Conservation (phyloP, 2,329 filamentous ascomycete species). For the Claviceps maximensis region DNA sequence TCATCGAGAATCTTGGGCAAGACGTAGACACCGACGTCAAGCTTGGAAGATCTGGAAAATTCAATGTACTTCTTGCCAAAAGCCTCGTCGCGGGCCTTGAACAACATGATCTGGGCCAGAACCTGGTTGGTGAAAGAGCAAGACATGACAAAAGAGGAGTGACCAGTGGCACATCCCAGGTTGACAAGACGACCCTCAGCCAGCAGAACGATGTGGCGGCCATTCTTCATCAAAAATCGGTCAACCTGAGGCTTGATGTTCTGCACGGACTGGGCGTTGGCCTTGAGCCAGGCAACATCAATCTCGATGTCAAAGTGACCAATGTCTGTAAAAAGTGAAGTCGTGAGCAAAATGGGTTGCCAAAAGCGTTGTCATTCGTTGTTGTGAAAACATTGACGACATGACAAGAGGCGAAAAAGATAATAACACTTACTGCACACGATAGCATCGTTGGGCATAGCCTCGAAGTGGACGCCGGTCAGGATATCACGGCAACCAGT, state of each 20-base stretch:
- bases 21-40: slow-evolving; percentile 75
- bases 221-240: slow-evolving; percentile 87
- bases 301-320: slow-evolving; percentile 99
- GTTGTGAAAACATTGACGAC: too few relatives aligned
- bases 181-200: slow-evolving; percentile 98
- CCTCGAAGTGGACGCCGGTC: slow-evolving; percentile 80
- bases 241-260: slow-evolving; percentile 99
- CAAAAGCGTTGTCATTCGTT: neutral
- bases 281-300: slow-evolving; percentile 98
- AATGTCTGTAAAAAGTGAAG: slow-evolving; percentile 49
- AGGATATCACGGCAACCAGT: slow-evolving; percentile 98
- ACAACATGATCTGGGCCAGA: slow-evolving; percentile 96
- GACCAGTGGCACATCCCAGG: slow-evolving; percentile 95
- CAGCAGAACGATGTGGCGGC: slow-evolving; percentile 94
- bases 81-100: slow-evolving; percentile 75
- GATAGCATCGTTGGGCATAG: slow-evolving; percentile 94
- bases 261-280: slow-evolving; percentile 81
- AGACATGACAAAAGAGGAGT: slow-evolving; percentile 99
- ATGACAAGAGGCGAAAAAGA: neutral
- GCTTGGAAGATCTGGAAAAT: slow-evolving; percentile 86
- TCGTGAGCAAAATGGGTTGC: neutral
- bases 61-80: slow-evolving; percentile 93
- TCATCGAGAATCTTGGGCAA: slow-evolving; percentile 97
- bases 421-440: slow-evolving; percentile 63
- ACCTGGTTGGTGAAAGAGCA: slow-evolving; percentile 99